These are phyloP conservation scores for Phialophora chinensis DNA, from an alignment of 2,329 filamentous ascomycete species.

Conservation along the genomic window DNA sequence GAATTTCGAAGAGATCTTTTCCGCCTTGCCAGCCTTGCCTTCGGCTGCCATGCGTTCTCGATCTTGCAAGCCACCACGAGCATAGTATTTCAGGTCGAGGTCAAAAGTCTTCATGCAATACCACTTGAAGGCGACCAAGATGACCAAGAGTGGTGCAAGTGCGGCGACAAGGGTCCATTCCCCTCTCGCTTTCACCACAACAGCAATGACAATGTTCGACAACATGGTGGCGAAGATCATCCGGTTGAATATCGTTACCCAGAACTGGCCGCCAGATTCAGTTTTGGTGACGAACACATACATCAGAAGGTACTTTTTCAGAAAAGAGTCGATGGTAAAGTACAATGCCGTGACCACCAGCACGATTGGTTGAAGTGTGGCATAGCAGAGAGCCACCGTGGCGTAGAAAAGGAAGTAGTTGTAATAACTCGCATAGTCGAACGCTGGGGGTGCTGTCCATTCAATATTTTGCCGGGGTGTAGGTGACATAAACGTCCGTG, in stretches of 20 bases:
- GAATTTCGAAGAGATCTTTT: slow-evolving; percentile 71
- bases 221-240: slow-evolving; percentile 81
- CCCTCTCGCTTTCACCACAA: slow-evolving; percentile 75
- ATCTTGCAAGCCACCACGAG: slow-evolving; percentile 65
- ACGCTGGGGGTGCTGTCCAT: slow-evolving; percentile 86
- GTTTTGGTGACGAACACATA: slow-evolving; percentile 98
- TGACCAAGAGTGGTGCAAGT: slow-evolving; percentile 74
- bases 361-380: slow-evolving; percentile 83
- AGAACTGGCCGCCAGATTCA: slow-evolving; percentile 91
- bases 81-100: slow-evolving; percentile 79
- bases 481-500: slow-evolving; percentile 81
- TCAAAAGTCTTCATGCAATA: slow-evolving; percentile 82
- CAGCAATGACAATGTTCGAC: slow-evolving; percentile 76
- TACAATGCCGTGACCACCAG: slow-evolving; percentile 87
- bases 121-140: slow-evolving; percentile 83
- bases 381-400: slow-evolving; percentile 85
- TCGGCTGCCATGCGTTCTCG: slow-evolving; percentile 36
- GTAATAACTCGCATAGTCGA: slow-evolving; percentile 96
- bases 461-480: slow-evolving; percentile 92
- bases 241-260: slow-evolving; percentile 92
- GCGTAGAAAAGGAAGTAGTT: slow-evolving; percentile 97
- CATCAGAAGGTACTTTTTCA: slow-evolving; percentile 94
- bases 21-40: slow-evolving; percentile 40
- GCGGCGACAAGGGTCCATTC: slow-evolving; percentile 70
- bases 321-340: slow-evolving; percentile 81